Percentiles rank a stretch among this genome's conserved stretches.
Evolutionary conservation across 768 basidiomycete species (phyloP).

Genomic region (Suillus placidus): DNA sequence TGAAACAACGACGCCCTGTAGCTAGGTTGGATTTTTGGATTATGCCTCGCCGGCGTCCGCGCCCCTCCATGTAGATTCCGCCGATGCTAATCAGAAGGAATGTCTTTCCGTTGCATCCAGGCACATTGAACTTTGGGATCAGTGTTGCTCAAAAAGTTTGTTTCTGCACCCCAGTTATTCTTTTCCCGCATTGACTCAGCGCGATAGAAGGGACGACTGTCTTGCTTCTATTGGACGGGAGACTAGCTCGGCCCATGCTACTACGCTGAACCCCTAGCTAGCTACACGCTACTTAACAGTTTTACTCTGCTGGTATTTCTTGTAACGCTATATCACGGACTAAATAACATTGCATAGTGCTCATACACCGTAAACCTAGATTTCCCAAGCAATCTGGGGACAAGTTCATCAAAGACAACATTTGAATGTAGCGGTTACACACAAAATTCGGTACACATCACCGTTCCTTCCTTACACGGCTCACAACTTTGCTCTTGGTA

Average conservation of each 20-base stretch:
- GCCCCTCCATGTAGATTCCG: too few relatives aligned
- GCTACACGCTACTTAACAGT: not conserved
- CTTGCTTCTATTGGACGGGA: not conserved
- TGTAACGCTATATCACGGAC: not conserved
- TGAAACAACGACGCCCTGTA: too few relatives aligned
- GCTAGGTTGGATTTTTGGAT: too few relatives aligned
- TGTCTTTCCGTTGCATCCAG: too few relatives aligned
- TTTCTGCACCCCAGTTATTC: not conserved
- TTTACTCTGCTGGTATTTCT: not conserved
- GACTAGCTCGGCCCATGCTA: not conserved
- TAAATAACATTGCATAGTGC: not conserved
- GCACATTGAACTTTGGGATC: too few relatives aligned
- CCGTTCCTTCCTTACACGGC: not conserved
- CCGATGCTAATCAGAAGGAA: too few relatives aligned
- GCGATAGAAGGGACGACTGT: not conserved
- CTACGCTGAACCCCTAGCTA: not conserved
- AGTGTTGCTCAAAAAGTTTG: not conserved
- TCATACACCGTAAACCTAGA: not conserved
- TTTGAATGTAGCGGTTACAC: not conserved
- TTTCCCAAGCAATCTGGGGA: not conserved
- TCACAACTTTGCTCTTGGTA: not conserved
- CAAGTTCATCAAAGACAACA: not conserved
- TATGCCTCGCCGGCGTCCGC: too few relatives aligned
- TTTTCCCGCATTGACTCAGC: not conserved
- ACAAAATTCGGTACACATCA: not conserved